phyloP scores from a whole-genome alignment of 2,329 filamentous ascomycete species.

The Penicillium brevicompactum region DNA sequence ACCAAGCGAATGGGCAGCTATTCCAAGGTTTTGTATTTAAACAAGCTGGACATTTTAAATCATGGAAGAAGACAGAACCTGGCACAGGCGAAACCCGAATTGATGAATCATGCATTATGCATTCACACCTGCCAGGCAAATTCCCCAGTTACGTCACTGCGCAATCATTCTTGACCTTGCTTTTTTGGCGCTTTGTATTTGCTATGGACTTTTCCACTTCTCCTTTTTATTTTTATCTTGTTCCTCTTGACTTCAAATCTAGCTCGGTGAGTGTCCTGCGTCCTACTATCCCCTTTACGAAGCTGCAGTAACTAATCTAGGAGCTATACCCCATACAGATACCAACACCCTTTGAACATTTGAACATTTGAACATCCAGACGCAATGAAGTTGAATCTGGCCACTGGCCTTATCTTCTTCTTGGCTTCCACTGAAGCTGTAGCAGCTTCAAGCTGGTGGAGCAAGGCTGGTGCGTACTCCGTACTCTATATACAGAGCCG shows the following conservation, averaged over 20 bases:
- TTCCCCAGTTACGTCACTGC: conserved; percentile 36
- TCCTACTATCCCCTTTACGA: neutral
- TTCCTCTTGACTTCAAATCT: neutral
- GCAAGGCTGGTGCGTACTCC: conserved; percentile 71
- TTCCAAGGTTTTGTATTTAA: too few species aligned
- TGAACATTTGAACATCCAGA: neutral
- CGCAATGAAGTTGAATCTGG: conserved; percentile 75
- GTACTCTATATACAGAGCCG: too few species aligned
- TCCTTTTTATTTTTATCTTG: conserved; percentile 2
- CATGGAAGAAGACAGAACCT: too few species aligned
- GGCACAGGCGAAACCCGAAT: neutral
- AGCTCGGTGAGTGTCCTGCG: neutral
- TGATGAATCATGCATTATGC: conserved; percentile 31
- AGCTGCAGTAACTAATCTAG: neutral
- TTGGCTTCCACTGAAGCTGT: conserved; percentile 69
- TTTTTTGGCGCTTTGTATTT: conserved; percentile 12
- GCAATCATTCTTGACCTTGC: conserved; percentile 30
- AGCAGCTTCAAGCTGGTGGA: conserved; percentile 80
- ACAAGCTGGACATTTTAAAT: too few species aligned
- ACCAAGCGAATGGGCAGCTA: too few species aligned
- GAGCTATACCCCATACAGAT: too few species aligned
- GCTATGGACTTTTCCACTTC: neutral
- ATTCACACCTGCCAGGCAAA: conserved; percentile 19
- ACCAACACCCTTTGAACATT: neutral
- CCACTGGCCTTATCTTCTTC: conserved; percentile 68